Percentiles rank a stretch among this genome's conserved stretches.
Conservation (phyloP, 1,284 basidiomycete genomes). For the Melampsora americana region DNA sequence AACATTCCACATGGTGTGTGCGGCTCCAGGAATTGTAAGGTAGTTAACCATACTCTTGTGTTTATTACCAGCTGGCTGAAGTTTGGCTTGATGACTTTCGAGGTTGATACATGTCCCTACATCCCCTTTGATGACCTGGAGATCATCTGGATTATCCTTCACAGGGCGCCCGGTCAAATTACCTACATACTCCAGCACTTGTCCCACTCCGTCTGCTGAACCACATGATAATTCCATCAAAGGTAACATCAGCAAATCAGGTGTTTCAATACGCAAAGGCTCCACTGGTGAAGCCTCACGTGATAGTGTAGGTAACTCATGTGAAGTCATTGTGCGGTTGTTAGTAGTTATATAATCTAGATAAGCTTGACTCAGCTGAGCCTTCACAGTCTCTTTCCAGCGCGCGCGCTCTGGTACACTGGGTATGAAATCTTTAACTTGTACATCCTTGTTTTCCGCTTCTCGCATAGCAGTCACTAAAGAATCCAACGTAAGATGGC, state of each 20-base stretch:
- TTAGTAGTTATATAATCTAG: background rate
- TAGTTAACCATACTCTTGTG: slow-evolving; percentile 3
- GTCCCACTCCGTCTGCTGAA: slow-evolving; percentile 9
- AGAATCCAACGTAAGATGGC: background rate
- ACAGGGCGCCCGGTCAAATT: background rate
- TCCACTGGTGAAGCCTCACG: too few species aligned
- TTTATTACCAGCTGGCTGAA: background rate
- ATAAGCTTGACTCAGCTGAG: slow-evolving; percentile 6
- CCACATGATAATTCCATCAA: slow-evolving; percentile 17
- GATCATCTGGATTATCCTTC: background rate
- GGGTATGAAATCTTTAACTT: background rate
- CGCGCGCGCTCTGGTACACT: background rate
- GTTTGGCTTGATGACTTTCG: background rate
- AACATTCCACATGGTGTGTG: slow-evolving; percentile 30
- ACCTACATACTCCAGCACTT: background rate
- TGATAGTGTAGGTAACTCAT: too few species aligned
- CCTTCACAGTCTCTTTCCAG: background rate
- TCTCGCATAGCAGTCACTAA: background rate
- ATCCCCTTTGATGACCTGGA: slow-evolving; percentile 11
- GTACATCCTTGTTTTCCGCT: background rate
- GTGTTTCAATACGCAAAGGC: background rate
- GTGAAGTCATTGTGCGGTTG: background rate
- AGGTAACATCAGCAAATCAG: slow-evolving; percentile 6
- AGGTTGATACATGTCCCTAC: slow-evolving; percentile 8
- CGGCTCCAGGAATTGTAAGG: slow-evolving; percentile 12